A percentile compares a stretch with the other conserved stretches of the same genome.
Evolutionary conservation across 78 protist genomes (phyloP).

Genomic region (Dictyostelium discoideum): DNA sequence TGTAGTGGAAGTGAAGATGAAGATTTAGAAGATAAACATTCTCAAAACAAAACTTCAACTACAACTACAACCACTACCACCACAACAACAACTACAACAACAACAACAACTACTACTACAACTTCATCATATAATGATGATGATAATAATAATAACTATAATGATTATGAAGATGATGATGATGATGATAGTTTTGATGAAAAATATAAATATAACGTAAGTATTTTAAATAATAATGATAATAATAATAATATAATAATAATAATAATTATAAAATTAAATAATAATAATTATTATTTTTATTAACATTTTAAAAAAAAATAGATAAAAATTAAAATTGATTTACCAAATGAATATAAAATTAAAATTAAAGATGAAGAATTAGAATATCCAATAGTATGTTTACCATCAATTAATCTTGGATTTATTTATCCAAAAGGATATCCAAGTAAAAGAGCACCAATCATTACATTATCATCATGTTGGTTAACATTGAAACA

Average conservation of each 20-base stretch:
- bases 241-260: too few relatives aligned
- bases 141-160: neutral
- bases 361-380: neutral
- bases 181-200: neutral
- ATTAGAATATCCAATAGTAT: neutral
- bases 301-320: neutral
- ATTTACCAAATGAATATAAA: conserved; percentile 9
- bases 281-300: too few relatives aligned
- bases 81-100: neutral
- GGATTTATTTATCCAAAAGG: neutral
- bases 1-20: neutral
- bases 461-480: neutral
- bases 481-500: conserved; percentile 6
- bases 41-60: neutral
- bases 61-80: neutral
- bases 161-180: too few relatives aligned
- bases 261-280: too few relatives aligned
- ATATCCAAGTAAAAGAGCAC: neutral
- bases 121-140: neutral
- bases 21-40: neutral
- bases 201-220: neutral
- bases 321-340: neutral
- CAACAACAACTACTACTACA: neutral
- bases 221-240: neutral
- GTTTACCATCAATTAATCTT: neutral